Conservation (phyloP, 225 moss, liverwort and hornwort species). For the Anthoceros angustus region DNA sequence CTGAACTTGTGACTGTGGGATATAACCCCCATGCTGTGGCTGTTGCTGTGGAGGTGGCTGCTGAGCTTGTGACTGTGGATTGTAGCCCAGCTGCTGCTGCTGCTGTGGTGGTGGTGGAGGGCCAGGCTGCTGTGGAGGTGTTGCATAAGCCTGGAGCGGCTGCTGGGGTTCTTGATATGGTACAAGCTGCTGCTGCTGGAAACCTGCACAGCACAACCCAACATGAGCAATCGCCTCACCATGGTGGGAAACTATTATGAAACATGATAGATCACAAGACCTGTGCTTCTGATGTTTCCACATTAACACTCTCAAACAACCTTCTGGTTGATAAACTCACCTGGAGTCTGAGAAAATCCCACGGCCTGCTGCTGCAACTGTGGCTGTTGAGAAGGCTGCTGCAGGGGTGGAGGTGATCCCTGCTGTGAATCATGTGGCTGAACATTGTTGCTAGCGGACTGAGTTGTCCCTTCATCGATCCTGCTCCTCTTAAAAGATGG, state of each 20-base stretch:
- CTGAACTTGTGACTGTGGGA: too few relatives aligned
- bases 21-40: not conserved
- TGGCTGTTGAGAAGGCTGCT: too few relatives aligned
- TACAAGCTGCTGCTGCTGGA: not conserved
- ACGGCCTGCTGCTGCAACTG: too few relatives aligned
- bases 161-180: not conserved
- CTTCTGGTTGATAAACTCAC: too few relatives aligned
- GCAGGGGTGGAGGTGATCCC: not conserved
- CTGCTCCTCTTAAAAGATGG: not conserved
- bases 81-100: not conserved
- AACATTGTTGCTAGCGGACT: not conserved
- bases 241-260: too few relatives aligned
- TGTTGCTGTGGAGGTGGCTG: not conserved
- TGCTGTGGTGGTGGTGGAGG: not conserved
- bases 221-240: too few relatives aligned
- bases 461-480: not conserved
- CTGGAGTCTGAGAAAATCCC: too few relatives aligned
- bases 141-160: not conserved
- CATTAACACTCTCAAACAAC: too few relatives aligned
- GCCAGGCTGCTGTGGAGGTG: not conserved
- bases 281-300: too few relatives aligned
- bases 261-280: too few relatives aligned
- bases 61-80: not conserved
- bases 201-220: too few relatives aligned
- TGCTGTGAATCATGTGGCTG: not conserved